Conservation (phyloP, 257 asterid species). For the Catharanthus roseus region DNA sequence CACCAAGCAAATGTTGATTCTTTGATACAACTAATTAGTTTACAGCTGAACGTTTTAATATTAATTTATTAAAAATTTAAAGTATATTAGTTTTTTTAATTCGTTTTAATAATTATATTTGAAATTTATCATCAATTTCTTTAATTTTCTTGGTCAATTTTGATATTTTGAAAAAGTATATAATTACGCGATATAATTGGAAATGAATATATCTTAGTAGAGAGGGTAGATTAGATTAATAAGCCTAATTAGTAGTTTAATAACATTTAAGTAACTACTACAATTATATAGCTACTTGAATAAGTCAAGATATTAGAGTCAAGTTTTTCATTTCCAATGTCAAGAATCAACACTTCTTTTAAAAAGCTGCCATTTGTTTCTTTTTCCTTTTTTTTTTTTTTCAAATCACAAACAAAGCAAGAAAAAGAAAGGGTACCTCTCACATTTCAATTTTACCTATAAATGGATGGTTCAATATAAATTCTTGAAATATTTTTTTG, state of each 20-base stretch:
- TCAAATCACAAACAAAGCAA: neutral
- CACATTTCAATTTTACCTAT: neutral
- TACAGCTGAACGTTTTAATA: too few relatives aligned
- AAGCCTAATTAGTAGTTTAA: neutral
- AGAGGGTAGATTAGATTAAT: neutral
- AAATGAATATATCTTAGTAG: neutral
- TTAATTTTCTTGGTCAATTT: neutral
- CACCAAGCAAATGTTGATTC: neutral
- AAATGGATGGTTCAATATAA: too few relatives aligned
- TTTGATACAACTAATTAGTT: neutral
- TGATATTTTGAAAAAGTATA: neutral
- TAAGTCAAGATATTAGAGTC: conserved; percentile 11
- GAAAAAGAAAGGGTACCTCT: neutral
- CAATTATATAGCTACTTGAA: neutral
- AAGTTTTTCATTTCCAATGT: conserved; percentile 11
- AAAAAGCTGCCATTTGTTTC: neutral
- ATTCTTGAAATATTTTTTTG: too few relatives aligned
- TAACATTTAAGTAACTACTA: conserved; percentile 2
- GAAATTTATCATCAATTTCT: neutral
- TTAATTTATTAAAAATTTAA: too few relatives aligned
- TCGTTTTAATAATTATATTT: too few relatives aligned
- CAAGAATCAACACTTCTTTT: conserved; percentile 11
- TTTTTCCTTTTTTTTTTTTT: conserved; percentile 2
- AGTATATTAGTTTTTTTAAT: too few relatives aligned
- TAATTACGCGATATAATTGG: neutral